Conservation (phyloP, 2,329 filamentous ascomycete genomes). For the Ploettnerulaceae sp. region DNA sequence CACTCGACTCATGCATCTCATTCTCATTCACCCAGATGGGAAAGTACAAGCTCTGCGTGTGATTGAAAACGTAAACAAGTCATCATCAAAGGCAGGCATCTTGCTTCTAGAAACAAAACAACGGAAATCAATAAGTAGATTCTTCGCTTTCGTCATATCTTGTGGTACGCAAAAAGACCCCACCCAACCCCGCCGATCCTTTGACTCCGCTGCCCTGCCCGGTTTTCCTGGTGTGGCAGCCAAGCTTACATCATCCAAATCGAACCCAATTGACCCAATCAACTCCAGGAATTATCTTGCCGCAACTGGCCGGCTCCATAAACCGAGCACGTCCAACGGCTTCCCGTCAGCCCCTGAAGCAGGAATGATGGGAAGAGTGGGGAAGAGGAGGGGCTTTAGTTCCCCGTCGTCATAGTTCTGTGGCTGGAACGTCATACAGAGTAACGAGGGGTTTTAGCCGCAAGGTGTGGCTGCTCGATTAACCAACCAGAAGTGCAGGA, state of each 20-base stretch:
- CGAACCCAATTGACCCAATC: neutral
- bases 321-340: no score
- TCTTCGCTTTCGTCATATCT: neutral
- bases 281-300: no score
- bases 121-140: neutral
- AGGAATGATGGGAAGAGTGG: no score
- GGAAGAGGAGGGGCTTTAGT: no score
- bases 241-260: neutral
- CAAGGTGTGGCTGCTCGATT: neutral
- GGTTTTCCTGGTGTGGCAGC: constrained; percentile 1
- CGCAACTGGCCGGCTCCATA: no score
- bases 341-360: no score
- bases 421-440: constrained; percentile 10
- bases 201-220: neutral
- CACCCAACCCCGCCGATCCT: constrained; percentile 1
- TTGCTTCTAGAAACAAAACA: neutral
- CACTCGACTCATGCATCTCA: no score
- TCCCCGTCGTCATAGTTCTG: constrained; percentile 3
- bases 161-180: neutral
- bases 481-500: neutral
- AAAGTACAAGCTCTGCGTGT: no score
- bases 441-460: neutral
- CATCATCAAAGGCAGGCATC: neutral
- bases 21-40: no score
- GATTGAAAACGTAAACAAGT: no score